Evolutionary conservation across 495 filamentous ascomycete species (phyloP), one percentile per base, ranked within the genome.

Genomic region (Viridothelium virens): DNA sequence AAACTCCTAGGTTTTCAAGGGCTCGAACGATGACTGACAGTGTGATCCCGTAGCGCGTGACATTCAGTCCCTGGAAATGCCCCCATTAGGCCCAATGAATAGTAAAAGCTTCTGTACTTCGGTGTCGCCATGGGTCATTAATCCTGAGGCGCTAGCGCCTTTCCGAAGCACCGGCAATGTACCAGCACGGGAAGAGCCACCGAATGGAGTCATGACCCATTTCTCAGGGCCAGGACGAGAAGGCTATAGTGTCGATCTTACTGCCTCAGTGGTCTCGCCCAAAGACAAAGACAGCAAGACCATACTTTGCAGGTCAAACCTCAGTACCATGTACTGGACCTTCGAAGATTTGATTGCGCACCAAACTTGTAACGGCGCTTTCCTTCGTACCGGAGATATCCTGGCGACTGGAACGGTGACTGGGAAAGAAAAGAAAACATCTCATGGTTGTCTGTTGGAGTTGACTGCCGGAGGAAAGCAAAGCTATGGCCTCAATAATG

Each of bases 1-100:
- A 5, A 59, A 36, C 2, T 1, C 1, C 16, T 5, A 53, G 48
- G 1, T 36, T 36, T 0, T 9, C 10, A 59, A 14, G 33, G 6
- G 31, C 2, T 2, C 6, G 0, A 59, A 59, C 3, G 2, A 14
- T n/a, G 0, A 36, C 25, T 36, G 7, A 59, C 9, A 2, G 7
- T 36, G 53, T 1, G 31, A 11, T 4, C 3, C 14, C 2, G 31
- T 85, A 69, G 91, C 91, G 11, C 80, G 92, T 33, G 92, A 96
- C 73, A 87, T 96, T 50, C 92, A 96, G 75, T 79, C 79, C 2
- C 91, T 89, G 86, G 92, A 96, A 77, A 92, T 91, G 70, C 64
- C 47, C 3, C 71, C 70, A 6, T 65, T 76, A 18, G 74, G 73
- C 14, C 73, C 73, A 3, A 68, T 74, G 70, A 76, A 73, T 38